These are phyloP conservation scores for Termitomyces sp. DNA, from an alignment of 768 basidiomycete species.

Conservation along the genomic window DNA sequence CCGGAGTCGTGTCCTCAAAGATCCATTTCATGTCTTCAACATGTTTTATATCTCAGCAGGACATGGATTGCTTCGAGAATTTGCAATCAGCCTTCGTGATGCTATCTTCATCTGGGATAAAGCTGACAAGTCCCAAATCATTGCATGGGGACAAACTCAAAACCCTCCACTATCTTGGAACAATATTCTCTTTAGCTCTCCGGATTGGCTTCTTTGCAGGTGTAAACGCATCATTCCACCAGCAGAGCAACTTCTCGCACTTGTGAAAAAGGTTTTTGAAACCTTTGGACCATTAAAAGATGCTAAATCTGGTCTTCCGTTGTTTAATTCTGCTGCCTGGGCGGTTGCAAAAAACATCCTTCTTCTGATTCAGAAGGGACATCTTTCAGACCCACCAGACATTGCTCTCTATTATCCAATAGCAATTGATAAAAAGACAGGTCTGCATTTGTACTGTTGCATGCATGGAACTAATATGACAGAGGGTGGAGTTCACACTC, in stretches of 20 bases:
- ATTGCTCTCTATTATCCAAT: background rate
- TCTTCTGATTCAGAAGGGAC: background rate
- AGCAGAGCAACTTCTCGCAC: too few relatives aligned
- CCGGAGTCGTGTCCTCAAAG: slow-evolving; percentile 14
- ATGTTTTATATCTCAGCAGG: slow-evolving; percentile 18
- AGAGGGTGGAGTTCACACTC: background rate
- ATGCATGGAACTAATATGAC: background rate
- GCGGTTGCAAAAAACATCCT: too few relatives aligned
- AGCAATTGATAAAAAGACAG: background rate
- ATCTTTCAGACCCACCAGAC: background rate
- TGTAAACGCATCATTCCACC: slow-evolving; percentile 23
- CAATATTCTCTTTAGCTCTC: background rate
- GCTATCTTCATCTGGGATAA: slow-evolving; percentile 21
- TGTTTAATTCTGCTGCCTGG: too few relatives aligned
- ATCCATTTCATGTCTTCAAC: slow-evolving; percentile 25
- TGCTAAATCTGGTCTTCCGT: too few relatives aligned
- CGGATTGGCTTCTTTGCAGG: slow-evolving; percentile 24
- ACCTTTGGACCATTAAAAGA: slow-evolving; percentile 32
- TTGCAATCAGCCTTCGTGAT: slow-evolving; percentile 20
- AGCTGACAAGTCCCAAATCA: slow-evolving; percentile 18
- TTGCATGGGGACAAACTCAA: slow-evolving; percentile 13
- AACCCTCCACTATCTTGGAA: slow-evolving; percentile 6
- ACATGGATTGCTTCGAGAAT: slow-evolving; percentile 19
- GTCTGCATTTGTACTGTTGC: background rate
- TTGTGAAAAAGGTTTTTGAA: slow-evolving; percentile 17